phyloP scores from a whole-genome alignment of 352 stramenopile genomes.

The Pythium chondricola region DNA sequence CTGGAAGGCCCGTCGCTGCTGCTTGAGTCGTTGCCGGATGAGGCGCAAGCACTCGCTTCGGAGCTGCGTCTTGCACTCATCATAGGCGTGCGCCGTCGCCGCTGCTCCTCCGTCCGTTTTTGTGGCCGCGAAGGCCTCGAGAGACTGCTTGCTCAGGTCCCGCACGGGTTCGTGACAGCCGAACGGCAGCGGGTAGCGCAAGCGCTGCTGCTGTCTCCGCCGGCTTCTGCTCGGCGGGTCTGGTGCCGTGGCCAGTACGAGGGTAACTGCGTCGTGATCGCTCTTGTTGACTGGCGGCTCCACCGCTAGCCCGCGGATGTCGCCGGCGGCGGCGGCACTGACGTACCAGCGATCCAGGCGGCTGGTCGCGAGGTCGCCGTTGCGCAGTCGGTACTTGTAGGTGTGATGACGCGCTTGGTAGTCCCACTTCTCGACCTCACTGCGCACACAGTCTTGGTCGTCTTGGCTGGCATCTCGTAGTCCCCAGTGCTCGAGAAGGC shows the following conservation, averaged over 20 bases:
- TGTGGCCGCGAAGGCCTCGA: neutral
- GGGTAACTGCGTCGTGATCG: conserved; percentile 2
- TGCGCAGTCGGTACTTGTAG: neutral
- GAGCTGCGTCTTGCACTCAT: neutral
- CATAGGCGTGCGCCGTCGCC: neutral
- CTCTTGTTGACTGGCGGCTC: neutral
- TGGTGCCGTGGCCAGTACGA: neutral
- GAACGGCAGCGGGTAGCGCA: conserved; percentile 5
- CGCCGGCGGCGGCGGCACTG: neutral
- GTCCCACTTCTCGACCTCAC: neutral
- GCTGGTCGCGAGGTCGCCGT: neutral
- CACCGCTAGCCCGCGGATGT: neutral
- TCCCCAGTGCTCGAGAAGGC: neutral
- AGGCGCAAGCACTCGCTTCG: neutral
- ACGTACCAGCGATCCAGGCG: conserved; percentile 7
- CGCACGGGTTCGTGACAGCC: neutral
- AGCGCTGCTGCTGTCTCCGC: neutral
- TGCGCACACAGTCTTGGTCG: neutral
- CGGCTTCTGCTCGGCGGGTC: neutral
- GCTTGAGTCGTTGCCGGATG: neutral
- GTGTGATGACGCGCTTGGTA: conserved; percentile 3
- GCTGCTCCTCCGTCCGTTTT: neutral
- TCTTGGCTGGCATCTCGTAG: neutral
- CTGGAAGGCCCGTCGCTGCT: neutral
- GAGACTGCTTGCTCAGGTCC: neutral